A percentile compares a stretch with the other conserved stretches of the same genome.
phyloP scores from a whole-genome alignment of 805 yeast genomes.

The Lipomyces chichibuensis region DNA sequence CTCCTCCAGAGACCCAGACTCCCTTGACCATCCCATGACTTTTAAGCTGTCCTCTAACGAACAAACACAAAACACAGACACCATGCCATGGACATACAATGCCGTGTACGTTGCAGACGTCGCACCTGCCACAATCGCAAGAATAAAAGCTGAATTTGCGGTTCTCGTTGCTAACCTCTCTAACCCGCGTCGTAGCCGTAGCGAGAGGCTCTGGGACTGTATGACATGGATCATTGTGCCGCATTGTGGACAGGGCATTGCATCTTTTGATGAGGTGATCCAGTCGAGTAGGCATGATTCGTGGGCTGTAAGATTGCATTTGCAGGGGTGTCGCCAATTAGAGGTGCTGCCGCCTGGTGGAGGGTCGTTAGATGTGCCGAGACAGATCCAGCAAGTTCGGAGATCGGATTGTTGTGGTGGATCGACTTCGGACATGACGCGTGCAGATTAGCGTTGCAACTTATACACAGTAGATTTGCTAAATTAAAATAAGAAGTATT shows the following conservation, averaged over 20 bases:
- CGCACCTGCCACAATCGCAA: conserved; percentile 17
- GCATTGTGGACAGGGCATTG: conserved; percentile 30
- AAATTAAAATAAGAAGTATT: background rate
- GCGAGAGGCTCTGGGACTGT: conserved; percentile 7
- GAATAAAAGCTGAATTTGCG: conserved; percentile 8
- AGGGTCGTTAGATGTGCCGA: conserved; percentile 44
- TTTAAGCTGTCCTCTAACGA: conserved; percentile 30
- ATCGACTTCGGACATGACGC: background rate
- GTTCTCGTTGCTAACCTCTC: conserved; percentile 32
- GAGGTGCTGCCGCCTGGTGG: conserved; percentile 43
- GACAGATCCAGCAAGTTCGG: conserved; percentile 48
- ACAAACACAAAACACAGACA: conserved; percentile 39
- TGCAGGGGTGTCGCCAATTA: conserved; percentile 53
- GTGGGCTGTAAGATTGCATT: conserved; percentile 53
- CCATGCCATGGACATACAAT: conserved; percentile 42
- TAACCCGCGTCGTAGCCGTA: conserved; percentile 10
- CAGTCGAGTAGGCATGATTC: conserved; percentile 51
- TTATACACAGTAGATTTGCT: background rate
- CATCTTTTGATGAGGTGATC: conserved; percentile 36
- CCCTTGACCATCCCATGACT: conserved; percentile 7
- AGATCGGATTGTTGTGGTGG: background rate
- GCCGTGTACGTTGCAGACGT: conserved; percentile 35
- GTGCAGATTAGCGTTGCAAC: background rate
- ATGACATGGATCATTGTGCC: conserved; percentile 18
- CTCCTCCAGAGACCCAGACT: background rate